phyloP scores from a whole-genome alignment of 139 green algal genomes.

The Chlorella ohadii region DNA sequence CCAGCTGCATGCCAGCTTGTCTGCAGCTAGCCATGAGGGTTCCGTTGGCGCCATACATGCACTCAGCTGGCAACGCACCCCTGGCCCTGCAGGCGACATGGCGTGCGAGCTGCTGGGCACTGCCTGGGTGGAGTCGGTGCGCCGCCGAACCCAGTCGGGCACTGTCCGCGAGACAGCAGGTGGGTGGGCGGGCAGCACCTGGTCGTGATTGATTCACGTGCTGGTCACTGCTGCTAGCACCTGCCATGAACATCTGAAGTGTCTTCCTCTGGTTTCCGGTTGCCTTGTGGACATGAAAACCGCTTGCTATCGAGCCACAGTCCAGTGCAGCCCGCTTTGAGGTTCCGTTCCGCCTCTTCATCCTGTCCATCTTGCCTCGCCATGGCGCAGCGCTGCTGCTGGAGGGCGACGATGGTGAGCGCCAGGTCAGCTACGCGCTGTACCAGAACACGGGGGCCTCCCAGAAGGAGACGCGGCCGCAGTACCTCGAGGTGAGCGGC shows the following conservation, averaged over 20 bases:
- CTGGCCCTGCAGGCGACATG: conserved; percentile 27
- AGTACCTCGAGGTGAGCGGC: conserved; percentile 12
- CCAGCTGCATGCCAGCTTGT: too few relatives aligned
- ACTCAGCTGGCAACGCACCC: too few relatives aligned
- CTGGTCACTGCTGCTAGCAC: too few relatives aligned
- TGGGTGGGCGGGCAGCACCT: neutral
- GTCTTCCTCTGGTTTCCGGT: too few relatives aligned
- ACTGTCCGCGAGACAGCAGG: neutral
- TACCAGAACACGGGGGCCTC: neutral
- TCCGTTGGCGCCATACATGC: too few relatives aligned
- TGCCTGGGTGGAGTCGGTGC: neutral
- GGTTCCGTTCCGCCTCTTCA: too few relatives aligned
- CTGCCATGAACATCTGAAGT: too few relatives aligned
- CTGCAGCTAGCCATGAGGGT: too few relatives aligned
- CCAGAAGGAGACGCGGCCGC: conserved; percentile 18
- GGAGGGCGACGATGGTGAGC: neutral
- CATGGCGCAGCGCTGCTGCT: neutral
- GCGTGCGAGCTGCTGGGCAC: conserved; percentile 20
- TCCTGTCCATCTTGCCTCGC: neutral
- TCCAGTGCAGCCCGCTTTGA: too few relatives aligned
- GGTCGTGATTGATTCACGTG: too few relatives aligned
- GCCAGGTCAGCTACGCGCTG: conserved; percentile 9
- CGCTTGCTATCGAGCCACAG: too few relatives aligned
- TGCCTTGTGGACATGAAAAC: too few relatives aligned
- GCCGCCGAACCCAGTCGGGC: neutral